These are phyloP conservation scores for Phytopythium oedochilum DNA, from an alignment of 352 stramenopile species.

Conservation along the genomic window DNA sequence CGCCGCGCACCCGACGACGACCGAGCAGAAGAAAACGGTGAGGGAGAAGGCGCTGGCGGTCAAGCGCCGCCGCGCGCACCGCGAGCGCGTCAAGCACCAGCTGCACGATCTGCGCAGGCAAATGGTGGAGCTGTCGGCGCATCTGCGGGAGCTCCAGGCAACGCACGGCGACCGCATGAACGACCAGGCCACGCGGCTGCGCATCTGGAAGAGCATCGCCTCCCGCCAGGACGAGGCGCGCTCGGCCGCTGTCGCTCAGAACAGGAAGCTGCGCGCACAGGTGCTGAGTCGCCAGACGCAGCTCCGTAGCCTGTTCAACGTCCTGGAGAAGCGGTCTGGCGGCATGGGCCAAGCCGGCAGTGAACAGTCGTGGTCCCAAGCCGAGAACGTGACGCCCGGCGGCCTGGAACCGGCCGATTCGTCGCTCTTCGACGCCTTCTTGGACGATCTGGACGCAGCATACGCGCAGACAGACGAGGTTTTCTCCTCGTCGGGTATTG, in stretches of 20 bases:
- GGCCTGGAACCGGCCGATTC: conserved; percentile 4
- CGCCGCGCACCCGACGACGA: not conserved
- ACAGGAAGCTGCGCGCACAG: conserved; percentile 1
- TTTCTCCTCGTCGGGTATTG: conserved; percentile 8
- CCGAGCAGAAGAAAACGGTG: not conserved
- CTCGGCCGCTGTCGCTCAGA: conserved; percentile 1
- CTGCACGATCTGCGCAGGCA: not conserved
- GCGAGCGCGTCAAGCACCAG: conserved; percentile 5
- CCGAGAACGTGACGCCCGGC: not conserved
- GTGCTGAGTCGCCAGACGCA: conserved; percentile 1
- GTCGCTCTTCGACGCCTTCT: conserved; percentile 19
- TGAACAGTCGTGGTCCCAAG: not conserved
- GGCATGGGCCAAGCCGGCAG: not conserved
- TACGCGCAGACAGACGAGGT: conserved; percentile 13
- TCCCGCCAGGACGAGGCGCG: conserved; percentile 2
- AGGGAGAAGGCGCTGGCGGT: conserved; percentile 5
- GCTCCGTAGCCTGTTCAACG: conserved; percentile 1
- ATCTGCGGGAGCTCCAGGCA: conserved; percentile 1
- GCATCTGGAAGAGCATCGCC: conserved; percentile 5
- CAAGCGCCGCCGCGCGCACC: conserved; percentile 5
- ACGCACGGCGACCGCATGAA: not conserved
- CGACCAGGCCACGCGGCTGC: not conserved
- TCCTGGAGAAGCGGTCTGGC: not conserved
- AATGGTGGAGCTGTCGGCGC: conserved; percentile 5
- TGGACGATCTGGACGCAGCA: conserved; percentile 17